Conservation (phyloP, 1,139 yeast genomes). For the Diutina ranongensis region DNA sequence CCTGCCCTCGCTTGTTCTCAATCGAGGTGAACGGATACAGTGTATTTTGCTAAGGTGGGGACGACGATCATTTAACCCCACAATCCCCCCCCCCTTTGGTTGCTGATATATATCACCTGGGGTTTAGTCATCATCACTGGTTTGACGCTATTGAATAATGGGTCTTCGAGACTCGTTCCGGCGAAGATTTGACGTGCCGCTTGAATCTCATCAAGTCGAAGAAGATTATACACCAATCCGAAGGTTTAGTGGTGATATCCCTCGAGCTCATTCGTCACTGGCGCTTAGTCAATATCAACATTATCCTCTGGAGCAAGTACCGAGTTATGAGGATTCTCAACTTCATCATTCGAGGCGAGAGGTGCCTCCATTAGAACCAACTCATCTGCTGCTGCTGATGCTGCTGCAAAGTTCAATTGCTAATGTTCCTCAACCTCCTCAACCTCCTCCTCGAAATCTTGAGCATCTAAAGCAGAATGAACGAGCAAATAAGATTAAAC, state of each 20-base stretch:
- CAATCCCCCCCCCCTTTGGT: not conserved
- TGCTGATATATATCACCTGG: not conserved
- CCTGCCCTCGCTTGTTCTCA: not conserved
- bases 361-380: not conserved
- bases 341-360: not conserved
- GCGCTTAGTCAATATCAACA: not conserved
- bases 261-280: constrained; percentile 1
- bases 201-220: constrained; percentile 26
- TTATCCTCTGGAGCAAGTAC: constrained; percentile 4
- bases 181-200: constrained; percentile 18
- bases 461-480: not conserved
- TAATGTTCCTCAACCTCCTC: too few species aligned
- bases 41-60: constrained; percentile 4
- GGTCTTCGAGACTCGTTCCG: constrained; percentile 17
- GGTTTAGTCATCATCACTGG: not conserved
- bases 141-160: constrained; percentile 11
- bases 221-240: constrained; percentile 22
- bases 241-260: not conserved
- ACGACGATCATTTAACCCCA: constrained; percentile 6
- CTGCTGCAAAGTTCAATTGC: constrained; percentile 5
- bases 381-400: constrained; percentile 3
- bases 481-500: constrained; percentile 19
- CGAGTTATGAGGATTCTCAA: constrained; percentile 1
- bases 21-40: not conserved
- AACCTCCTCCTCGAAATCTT: not conserved